phyloP scores from a whole-genome alignment of 768 basidiomycete species.

The Tylopilus cervinicoccineus region DNA sequence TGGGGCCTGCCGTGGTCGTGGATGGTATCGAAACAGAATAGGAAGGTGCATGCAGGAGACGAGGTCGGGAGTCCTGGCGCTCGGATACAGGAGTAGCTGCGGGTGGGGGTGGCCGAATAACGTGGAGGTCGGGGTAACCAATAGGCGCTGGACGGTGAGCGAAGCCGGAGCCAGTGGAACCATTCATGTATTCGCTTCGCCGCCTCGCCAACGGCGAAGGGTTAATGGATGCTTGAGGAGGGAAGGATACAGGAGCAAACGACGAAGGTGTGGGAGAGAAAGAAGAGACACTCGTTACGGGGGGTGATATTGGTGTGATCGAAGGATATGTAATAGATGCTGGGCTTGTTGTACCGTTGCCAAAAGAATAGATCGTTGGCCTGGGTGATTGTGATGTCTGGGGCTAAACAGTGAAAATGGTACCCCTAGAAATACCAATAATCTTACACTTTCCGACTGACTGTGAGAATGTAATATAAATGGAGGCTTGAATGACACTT shows the following conservation, averaged over 20 bases:
- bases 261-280: conserved; percentile 37
- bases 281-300: conserved; percentile 35
- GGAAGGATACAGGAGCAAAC: conserved; percentile 50
- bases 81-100: conserved; percentile 68
- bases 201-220: conserved; percentile 71
- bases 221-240: conserved; percentile 84
- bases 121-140: conserved; percentile 76
- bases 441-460: conserved; percentile 48
- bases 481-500: conserved; percentile 39
- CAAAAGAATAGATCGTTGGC: conserved; percentile 33
- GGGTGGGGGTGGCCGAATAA: conserved; percentile 75
- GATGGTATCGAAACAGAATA: conserved; percentile 24
- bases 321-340: conserved; percentile 52
- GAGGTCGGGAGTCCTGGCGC: conserved; percentile 70
- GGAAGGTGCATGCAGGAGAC: conserved; percentile 39
- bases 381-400: conserved; percentile 36
- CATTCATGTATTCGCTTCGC: conserved; percentile 75
- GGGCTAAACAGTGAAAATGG: conserved; percentile 9
- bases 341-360: conserved; percentile 36
- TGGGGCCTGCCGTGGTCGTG: conserved; percentile 37
- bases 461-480: conserved; percentile 46
- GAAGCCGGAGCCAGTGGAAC: conserved; percentile 53
- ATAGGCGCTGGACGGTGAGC: conserved; percentile 47
- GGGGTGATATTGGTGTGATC: conserved; percentile 38
- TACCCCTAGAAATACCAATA: conserved; percentile 4